These are phyloP conservation scores for Daldinia childiae DNA, from an alignment of 495 filamentous ascomycete species.

Conservation along the genomic window DNA sequence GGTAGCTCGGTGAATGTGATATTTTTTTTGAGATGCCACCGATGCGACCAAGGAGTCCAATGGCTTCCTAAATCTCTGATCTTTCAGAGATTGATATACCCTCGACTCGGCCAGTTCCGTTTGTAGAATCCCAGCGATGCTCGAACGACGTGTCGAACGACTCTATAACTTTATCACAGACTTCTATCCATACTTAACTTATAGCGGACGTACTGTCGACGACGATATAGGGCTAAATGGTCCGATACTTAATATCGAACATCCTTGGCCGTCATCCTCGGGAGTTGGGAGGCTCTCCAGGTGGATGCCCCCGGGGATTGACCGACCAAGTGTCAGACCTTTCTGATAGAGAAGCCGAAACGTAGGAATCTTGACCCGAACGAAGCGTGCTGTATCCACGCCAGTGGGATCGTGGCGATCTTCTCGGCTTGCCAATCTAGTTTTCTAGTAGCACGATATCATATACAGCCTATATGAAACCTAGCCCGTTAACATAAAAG, in stretches of 20 bases:
- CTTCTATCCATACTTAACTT: constrained; percentile 30
- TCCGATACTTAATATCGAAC: constrained; percentile 37
- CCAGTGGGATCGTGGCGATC: constrained; percentile 28
- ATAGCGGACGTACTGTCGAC: constrained; percentile 27
- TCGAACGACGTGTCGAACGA: constrained; percentile 42
- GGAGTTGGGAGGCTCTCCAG: constrained; percentile 26
- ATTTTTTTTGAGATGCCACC: constrained; percentile 5
- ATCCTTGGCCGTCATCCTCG: constrained; percentile 33
- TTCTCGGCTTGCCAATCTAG: constrained; percentile 33
- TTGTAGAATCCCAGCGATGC: constrained; percentile 8
- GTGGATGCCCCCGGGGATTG: constrained; percentile 24
- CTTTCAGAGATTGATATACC: constrained; percentile 33
- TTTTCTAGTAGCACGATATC: constrained; percentile 18
- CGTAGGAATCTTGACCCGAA: constrained; percentile 25
- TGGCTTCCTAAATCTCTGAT: constrained; percentile 7
- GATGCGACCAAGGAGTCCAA: constrained; percentile 2
- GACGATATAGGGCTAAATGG: constrained; percentile 36
- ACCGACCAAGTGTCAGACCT: constrained; percentile 16
- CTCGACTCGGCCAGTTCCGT: constrained; percentile 40
- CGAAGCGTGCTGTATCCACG: constrained; percentile 1
- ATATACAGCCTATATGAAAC: constrained; percentile 42
- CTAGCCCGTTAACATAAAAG: constrained; percentile 14
- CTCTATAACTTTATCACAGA: constrained; percentile 19
- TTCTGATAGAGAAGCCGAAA: constrained; percentile 10
- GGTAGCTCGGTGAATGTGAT: constrained; percentile 4